Evolutionary conservation across 2,329 filamentous ascomycete genomes (phyloP).

Genomic region (Purpureocillium lavendulum): DNA sequence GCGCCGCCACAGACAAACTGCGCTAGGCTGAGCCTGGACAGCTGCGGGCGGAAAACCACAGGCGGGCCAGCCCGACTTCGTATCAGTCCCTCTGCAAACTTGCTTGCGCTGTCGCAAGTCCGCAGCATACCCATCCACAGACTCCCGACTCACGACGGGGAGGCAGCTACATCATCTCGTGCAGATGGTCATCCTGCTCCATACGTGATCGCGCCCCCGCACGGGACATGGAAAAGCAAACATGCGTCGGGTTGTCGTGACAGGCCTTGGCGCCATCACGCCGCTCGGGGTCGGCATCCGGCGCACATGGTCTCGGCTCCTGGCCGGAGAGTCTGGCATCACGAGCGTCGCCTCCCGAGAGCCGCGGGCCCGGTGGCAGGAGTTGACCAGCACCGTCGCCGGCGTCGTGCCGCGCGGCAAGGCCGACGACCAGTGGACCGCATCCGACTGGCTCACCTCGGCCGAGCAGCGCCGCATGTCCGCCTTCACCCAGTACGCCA

Average conservation of each 20-base stretch:
- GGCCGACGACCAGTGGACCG: conserved; percentile 37
- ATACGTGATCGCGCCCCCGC: background rate
- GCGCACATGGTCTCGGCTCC: conserved; percentile 70
- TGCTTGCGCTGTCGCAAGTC: too few species aligned
- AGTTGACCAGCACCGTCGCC: conserved; percentile 77
- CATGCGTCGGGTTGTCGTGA: conserved; percentile 73
- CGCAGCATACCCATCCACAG: too few species aligned
- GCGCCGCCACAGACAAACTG: too few species aligned
- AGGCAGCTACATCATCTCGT: too few species aligned
- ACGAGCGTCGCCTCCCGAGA: conserved; percentile 58
- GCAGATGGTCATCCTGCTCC: background rate
- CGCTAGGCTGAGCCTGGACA: too few species aligned
- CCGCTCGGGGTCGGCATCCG: conserved; percentile 75
- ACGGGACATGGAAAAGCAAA: conserved; percentile 9
- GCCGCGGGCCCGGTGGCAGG: conserved; percentile 51
- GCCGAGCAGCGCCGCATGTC: conserved; percentile 70
- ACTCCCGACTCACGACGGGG: too few species aligned
- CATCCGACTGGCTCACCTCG: conserved; percentile 44
- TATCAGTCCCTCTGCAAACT: too few species aligned
- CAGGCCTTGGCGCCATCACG: conserved; percentile 72
- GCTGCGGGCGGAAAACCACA: too few species aligned
- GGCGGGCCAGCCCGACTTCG: too few species aligned
- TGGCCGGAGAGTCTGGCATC: conserved; percentile 75
- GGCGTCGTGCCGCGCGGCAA: conserved; percentile 60
- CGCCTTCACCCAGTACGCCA: conserved; percentile 83